Conservation (phyloP, 768 basidiomycete genomes). For the Boletus sensibilis region DNA sequence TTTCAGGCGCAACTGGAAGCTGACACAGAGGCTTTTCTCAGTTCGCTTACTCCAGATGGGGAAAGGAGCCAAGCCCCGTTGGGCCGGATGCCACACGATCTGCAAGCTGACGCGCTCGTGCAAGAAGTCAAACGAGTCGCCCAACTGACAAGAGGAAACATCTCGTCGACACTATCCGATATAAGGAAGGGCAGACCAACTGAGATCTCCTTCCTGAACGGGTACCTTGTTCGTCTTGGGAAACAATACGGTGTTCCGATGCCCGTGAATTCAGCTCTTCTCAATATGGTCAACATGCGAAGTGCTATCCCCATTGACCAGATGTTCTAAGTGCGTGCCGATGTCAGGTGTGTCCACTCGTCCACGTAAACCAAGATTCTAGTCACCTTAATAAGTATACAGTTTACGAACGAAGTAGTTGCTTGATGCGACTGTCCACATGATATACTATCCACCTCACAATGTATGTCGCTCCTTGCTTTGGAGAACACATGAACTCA, state of each 20-base stretch:
- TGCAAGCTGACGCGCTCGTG: constrained; percentile 47
- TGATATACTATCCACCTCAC: not conserved
- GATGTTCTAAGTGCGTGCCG: constrained; percentile 17
- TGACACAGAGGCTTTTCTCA: constrained; percentile 32
- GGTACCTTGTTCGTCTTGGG: constrained; percentile 71
- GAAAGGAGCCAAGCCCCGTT: constrained; percentile 28
- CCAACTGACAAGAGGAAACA: constrained; percentile 57
- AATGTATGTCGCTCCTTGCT: not conserved
- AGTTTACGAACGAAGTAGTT: not conserved
- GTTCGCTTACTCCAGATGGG: constrained; percentile 23
- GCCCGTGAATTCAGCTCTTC: constrained; percentile 54
- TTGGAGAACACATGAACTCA: not conserved
- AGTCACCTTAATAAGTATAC: not conserved
- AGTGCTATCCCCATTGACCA: constrained; percentile 54
- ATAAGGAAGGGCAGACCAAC: constrained; percentile 59
- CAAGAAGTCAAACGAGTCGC: constrained; percentile 60
- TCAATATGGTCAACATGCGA: constrained; percentile 61
- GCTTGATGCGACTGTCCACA: not conserved
- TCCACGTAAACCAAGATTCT: not conserved
- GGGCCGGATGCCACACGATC: constrained; percentile 44
- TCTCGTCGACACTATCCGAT: constrained; percentile 81
- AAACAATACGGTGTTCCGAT: constrained; percentile 53
- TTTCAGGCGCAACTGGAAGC: constrained; percentile 53
- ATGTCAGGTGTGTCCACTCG: constrained; percentile 11
- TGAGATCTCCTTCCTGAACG: constrained; percentile 82